Evolutionary conservation across 345 rosid species (phyloP), one percentile per base, ranked within the genome.

Genomic region (Salix viminalis): DNA sequence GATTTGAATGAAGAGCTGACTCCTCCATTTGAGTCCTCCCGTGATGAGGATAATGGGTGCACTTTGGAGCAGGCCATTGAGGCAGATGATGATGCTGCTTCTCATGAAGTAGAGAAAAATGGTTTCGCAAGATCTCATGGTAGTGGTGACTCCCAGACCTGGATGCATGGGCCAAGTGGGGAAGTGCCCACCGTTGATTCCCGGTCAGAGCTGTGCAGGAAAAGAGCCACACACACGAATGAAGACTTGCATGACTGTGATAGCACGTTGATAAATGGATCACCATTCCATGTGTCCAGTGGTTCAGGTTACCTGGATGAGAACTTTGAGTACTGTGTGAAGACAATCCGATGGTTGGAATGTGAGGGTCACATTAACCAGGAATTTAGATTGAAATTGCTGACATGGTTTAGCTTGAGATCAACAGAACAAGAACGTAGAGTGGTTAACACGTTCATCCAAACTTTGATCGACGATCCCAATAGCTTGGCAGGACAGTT

Each of bases 381-480:
- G 83, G 91, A 88, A 52, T 96, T 96, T 81, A 89, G 99, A 82
- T 77, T 92, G 79, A 96, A 88, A 80, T 85, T 96, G 86, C 80
- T 96, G 70, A 94, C 99, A 48, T 96, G 99, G 99, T 96, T 88
- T 84, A 90, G 99, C 84, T 78, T 94, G 83, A 84, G 94, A 81
- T 92, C 99, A 13, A 89, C 91, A 0, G 90, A 85, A 54, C 97
- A 89, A 73, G 97, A 96, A 77, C 92, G 97, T 18, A 85, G 98
- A 65, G 95, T 96, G 75, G 97, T 96, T 75, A 90, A 88, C 78
- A 89, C 94, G 41, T 96, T 94, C 77, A 89, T 96, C 85, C 93
- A 91, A 78, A 89, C 98, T 8, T 74, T 96, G 78, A 85, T 82
- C 8, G 98, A 94, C 77, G 99, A 94, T 83, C 98, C 86, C 14